Evolutionary conservation across 106 monocot species (phyloP), one percentile per base, ranked within the genome.

Genomic region (Posidonia australis): DNA sequence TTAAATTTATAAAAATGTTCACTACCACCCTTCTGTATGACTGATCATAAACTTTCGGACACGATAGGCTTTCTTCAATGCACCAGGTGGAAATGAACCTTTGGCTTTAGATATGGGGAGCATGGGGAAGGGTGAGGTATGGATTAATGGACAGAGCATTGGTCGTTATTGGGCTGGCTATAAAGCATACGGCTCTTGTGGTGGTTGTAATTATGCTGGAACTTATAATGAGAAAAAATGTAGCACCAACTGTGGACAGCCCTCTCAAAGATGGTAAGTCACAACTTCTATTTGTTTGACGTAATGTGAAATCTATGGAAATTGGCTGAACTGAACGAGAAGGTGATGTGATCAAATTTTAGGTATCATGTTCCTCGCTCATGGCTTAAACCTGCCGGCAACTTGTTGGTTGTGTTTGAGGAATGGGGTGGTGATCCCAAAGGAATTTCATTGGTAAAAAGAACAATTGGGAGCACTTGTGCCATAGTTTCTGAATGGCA

Each of bases 121-220:
- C 78, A 88, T 88, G 88, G 88, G 88, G 54, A 88, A 88, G 71
- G 88, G 88, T 19, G 81, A 88, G 68, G 56, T 84, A 14, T 88
- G 88, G 88, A 77, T 88, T 28, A 88, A 88, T 72, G 88, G 81
- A 13, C 77, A 84, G 42, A 88, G 83, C 55, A 81, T 88, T 10
- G 88, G 88, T 23, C 66, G 88, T 1, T 76, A 88, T 58, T 88
- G 88, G 88, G 78, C 88, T 60, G 76, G 59, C 9, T 79, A 88
- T 52, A 88, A 74, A 69, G 88, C 84, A 25, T 81, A 63, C 27
- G 88, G 88, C 29, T 79, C 88, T 65, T 88, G 88, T 52, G 79
- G 81, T 12, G 45, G 59, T 24, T 88, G 88, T 58, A 79, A 67
- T 45, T 88, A 88, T 41, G 73, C 78, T 18, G 84, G 88, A 18